These are phyloP conservation scores for Aleurites moluccanus DNA, from an alignment of 441 rosid species.

Conservation along the genomic window DNA sequence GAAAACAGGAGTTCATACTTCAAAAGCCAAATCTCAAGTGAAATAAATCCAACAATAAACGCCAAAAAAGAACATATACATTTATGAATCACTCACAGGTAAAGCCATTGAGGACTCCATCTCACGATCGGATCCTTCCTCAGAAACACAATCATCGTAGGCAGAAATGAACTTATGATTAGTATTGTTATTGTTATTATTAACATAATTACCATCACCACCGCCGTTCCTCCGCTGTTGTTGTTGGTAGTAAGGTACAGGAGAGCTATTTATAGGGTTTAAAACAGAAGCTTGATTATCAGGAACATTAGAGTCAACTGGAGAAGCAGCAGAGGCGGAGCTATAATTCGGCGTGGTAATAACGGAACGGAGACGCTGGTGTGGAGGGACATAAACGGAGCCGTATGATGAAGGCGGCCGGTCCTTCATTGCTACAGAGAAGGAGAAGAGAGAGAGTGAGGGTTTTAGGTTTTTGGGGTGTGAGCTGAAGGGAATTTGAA, in stretches of 20 bases:
- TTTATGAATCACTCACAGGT: constrained; percentile 35
- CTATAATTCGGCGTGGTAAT: constrained; percentile 32
- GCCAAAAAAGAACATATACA: not conserved
- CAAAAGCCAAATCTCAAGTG: not conserved
- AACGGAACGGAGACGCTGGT: constrained; percentile 66
- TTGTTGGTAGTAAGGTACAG: constrained; percentile 18
- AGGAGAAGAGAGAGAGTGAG: constrained; percentile 14
- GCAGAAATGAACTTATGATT: constrained; percentile 29
- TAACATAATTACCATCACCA: not conserved
- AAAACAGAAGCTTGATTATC: constrained; percentile 30
- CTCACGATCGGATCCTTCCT: constrained; percentile 48
- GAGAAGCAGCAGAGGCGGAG: constrained; percentile 27
- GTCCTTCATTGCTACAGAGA: constrained; percentile 56
- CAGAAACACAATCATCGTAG: constrained; percentile 31
- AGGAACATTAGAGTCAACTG: constrained; percentile 27
- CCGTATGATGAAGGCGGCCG: constrained; percentile 58
- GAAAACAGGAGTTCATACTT: not conserved
- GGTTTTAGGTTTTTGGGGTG: constrained; percentile 30
- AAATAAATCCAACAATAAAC: not conserved
- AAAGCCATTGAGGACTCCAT: constrained; percentile 26
- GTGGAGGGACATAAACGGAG: constrained; percentile 75
- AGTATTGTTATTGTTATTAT: constrained; percentile 8
- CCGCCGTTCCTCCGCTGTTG: constrained; percentile 19
- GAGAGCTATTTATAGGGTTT: constrained; percentile 24
- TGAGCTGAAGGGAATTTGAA: constrained; percentile 7